phyloP scores from a whole-genome alignment of 441 rosid genomes.

The Melastoma candidum region DNA sequence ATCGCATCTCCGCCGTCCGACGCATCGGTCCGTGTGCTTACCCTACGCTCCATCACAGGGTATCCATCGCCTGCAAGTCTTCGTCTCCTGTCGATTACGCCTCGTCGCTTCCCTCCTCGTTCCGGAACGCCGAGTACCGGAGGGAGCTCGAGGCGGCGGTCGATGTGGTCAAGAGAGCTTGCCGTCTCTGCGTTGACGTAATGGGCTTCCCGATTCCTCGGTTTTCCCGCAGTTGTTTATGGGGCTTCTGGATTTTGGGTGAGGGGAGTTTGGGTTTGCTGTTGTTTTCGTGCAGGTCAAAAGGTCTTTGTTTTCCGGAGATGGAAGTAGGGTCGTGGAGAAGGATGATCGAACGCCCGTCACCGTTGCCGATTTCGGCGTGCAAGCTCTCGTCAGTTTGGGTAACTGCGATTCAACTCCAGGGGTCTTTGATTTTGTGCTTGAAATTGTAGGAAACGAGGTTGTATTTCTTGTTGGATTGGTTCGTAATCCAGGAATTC shows the following conservation, averaged over 20 bases:
- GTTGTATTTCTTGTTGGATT: too few relatives aligned
- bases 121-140: slow-evolving; percentile 48
- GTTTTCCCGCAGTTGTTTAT: not conserved
- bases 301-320: slow-evolving; percentile 31
- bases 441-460: too few relatives aligned
- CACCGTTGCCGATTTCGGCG: slow-evolving; percentile 87
- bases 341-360: slow-evolving; percentile 81
- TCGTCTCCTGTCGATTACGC: slow-evolving; percentile 4
- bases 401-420: slow-evolving; percentile 24
- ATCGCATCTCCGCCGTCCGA: slow-evolving; percentile 33
- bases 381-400: slow-evolving; percentile 79
- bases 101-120: slow-evolving; percentile 54
- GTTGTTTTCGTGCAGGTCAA: slow-evolving; percentile 36
- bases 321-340: slow-evolving; percentile 43
- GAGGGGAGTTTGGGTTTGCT: not conserved
- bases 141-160: slow-evolving; percentile 70
- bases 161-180: slow-evolving; percentile 69
- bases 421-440: too few relatives aligned
- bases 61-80: slow-evolving; percentile 43
- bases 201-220: not conserved
- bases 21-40: slow-evolving; percentile 18
- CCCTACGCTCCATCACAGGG: slow-evolving; percentile 19
- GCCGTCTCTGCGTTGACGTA: slow-evolving; percentile 75
- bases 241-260: slow-evolving; percentile 4
- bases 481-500: too few relatives aligned